Evolutionary conservation across 768 basidiomycete genomes (phyloP).

Genomic region (Rhodotorula babjevae): DNA sequence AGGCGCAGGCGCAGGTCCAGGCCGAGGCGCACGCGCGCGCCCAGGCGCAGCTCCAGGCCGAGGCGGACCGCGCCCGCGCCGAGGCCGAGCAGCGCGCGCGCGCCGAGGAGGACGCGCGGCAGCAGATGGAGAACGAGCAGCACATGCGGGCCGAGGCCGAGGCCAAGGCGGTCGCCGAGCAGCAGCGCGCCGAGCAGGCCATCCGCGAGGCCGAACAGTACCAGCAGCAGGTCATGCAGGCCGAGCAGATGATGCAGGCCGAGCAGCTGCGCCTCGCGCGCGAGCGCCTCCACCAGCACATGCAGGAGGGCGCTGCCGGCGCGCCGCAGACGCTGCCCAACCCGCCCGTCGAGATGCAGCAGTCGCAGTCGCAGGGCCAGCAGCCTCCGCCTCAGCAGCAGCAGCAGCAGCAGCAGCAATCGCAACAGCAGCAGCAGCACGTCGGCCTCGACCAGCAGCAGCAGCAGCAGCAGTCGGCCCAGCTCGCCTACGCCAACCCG

Average conservation of each 20-base stretch:
- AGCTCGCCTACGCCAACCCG: constrained; percentile 7
- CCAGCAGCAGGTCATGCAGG: constrained; percentile 14
- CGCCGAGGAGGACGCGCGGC: constrained; percentile 9
- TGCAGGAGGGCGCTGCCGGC: constrained; percentile 26
- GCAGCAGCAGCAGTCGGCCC: neutral
- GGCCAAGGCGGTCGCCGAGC: constrained; percentile 3
- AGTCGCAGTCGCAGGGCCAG: neutral
- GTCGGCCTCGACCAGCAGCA: neutral
- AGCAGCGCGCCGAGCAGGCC: neutral
- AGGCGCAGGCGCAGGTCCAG: constrained; percentile 13
- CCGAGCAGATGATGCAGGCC: constrained; percentile 10
- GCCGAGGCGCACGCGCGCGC: constrained; percentile 8
- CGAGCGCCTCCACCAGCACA: constrained; percentile 28
- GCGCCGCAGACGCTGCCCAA: constrained; percentile 23
- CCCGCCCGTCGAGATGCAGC: constrained; percentile 2
- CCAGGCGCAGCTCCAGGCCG: constrained; percentile 2
- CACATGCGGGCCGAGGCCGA: constrained; percentile 3
- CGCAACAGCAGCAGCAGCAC: neutral
- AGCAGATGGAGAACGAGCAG: constrained; percentile 8
- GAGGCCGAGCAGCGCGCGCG: constrained; percentile 11
- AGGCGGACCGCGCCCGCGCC: constrained; percentile 12
- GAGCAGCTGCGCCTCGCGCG: constrained; percentile 27
- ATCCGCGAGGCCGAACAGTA: constrained; percentile 15
- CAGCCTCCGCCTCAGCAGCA: neutral
- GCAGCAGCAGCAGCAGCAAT: neutral